A percentile compares a stretch with the other conserved stretches of the same genome.
Evolutionary conservation across 208 protist genomes (phyloP).

Genomic region (Leishmania braziliensis): DNA sequence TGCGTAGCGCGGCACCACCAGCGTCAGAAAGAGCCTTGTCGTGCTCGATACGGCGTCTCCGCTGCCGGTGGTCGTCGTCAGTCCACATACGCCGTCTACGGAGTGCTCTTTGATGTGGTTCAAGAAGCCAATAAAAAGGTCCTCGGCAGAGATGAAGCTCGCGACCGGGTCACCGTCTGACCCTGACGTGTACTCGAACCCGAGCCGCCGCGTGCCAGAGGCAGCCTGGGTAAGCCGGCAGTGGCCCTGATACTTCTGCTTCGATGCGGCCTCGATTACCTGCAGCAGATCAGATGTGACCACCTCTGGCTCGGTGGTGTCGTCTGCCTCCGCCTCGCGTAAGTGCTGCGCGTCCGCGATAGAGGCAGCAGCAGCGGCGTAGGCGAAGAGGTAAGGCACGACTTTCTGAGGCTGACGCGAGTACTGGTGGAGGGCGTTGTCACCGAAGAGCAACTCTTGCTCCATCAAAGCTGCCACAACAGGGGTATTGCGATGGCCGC

Average conservation of each 20-base stretch:
- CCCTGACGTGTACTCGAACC: slow-evolving; percentile 54
- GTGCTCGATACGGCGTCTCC: neutral
- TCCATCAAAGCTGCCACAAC: slow-evolving; percentile 69
- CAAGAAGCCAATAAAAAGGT: slow-evolving; percentile 81
- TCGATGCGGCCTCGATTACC: slow-evolving; percentile 49
- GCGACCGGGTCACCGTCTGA: slow-evolving; percentile 33
- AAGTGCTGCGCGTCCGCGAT: slow-evolving; percentile 31
- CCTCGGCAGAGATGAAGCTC: slow-evolving; percentile 62
- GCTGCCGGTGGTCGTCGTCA: slow-evolving; percentile 29
- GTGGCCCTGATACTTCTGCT: slow-evolving; percentile 58
- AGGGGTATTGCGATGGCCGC: slow-evolving; percentile 78
- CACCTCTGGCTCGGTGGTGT: slow-evolving; percentile 12
- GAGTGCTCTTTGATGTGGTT: slow-evolving; percentile 85
- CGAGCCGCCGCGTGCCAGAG: slow-evolving; percentile 30
- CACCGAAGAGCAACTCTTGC: slow-evolving; percentile 80
- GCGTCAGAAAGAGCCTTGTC: slow-evolving; percentile 58
- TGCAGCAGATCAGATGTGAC: slow-evolving; percentile 34
- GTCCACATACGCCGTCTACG: slow-evolving; percentile 74
- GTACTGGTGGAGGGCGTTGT: slow-evolving; percentile 71
- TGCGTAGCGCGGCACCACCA: slow-evolving; percentile 79
- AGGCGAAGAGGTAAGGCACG: slow-evolving; percentile 81
- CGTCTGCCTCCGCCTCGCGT: neutral
- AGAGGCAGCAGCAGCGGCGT: slow-evolving; percentile 60
- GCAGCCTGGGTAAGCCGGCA: slow-evolving; percentile 44
- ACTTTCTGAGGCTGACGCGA: slow-evolving; percentile 71